Conservation (phyloP, 148 eudicot species). For the Diospyros lotus region DNA sequence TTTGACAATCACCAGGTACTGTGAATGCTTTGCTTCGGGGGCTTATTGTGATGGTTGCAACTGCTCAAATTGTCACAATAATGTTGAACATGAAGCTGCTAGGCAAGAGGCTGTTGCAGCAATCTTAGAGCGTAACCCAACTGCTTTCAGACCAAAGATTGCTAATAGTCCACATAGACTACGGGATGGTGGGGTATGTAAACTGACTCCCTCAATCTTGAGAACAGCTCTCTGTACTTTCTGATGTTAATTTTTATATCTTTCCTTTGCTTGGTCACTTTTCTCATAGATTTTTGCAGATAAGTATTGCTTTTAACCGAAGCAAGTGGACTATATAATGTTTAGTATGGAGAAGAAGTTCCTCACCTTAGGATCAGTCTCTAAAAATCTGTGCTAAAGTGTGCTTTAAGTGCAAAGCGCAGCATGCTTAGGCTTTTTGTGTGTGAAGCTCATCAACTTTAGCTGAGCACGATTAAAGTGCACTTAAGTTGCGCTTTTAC, state of each 20-base stretch:
- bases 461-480: no score
- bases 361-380: background rate
- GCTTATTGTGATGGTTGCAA: constrained; percentile 76
- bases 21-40: constrained; percentile 83
- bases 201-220: background rate
- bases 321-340: background rate
- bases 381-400: background rate
- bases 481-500: no score
- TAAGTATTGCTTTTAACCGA: background rate
- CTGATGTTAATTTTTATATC: background rate
- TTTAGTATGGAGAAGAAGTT: background rate
- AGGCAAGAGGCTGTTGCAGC: constrained; percentile 53
- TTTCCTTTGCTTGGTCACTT: constrained; percentile 2
- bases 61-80: constrained; percentile 68
- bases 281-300: background rate
- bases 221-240: background rate
- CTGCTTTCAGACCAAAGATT: constrained; percentile 77
- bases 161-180: constrained; percentile 57
- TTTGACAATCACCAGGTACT: constrained; percentile 50
- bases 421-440: no score
- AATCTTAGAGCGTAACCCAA: constrained; percentile 60
- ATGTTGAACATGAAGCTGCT: constrained; percentile 45
- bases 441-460: no score
- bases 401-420: no score
- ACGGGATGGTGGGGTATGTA: constrained; percentile 45